Evolutionary conservation across 805 yeast genomes (phyloP).

Genomic region (Suhomyces faveliae): DNA sequence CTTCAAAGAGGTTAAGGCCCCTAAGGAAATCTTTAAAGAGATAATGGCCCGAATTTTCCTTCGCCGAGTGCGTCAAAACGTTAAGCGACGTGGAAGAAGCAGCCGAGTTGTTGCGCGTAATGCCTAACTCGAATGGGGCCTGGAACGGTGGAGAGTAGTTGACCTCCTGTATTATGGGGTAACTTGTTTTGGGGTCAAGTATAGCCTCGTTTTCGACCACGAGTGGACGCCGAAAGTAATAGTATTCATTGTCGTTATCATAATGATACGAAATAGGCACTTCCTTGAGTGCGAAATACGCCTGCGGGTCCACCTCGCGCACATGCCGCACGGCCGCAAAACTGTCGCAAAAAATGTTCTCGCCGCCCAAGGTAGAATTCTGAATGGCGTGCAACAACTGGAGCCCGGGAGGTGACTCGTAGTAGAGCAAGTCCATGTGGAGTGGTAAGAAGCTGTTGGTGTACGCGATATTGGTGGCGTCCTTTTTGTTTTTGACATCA

Average conservation of each 20-base stretch:
- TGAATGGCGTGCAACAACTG: slow-evolving; percentile 63
- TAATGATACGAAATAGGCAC: slow-evolving; percentile 73
- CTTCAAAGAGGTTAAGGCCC: slow-evolving; percentile 62
- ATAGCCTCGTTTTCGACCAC: slow-evolving; percentile 50
- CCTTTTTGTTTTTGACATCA: slow-evolving; percentile 53
- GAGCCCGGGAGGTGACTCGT: slow-evolving; percentile 80
- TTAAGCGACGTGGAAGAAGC: slow-evolving; percentile 3
- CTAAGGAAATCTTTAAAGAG: slow-evolving; percentile 54
- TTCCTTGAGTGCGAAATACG: slow-evolving; percentile 57
- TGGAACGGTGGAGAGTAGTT: slow-evolving; percentile 84
- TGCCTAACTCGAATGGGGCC: slow-evolving; percentile 67
- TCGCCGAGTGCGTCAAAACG: slow-evolving; percentile 19
- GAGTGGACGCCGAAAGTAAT: slow-evolving; percentile 60
- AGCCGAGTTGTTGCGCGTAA: slow-evolving; percentile 31
- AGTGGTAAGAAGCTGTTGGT: slow-evolving; percentile 63
- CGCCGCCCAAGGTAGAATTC: slow-evolving; percentile 62
- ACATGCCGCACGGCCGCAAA: slow-evolving; percentile 61
- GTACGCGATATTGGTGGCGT: slow-evolving; percentile 68
- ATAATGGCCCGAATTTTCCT: slow-evolving; percentile 36
- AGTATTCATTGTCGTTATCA: slow-evolving; percentile 57
- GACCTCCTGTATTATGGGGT: slow-evolving; percentile 48
- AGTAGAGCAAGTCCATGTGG: slow-evolving; percentile 75
- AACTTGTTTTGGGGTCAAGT: slow-evolving; percentile 14
- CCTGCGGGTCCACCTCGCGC: slow-evolving; percentile 55
- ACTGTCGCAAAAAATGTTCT: slow-evolving; percentile 67